Evolutionary conservation across 1,284 basidiomycete genomes (phyloP).

Genomic region (Cutaneotrichosporon dermatis): DNA sequence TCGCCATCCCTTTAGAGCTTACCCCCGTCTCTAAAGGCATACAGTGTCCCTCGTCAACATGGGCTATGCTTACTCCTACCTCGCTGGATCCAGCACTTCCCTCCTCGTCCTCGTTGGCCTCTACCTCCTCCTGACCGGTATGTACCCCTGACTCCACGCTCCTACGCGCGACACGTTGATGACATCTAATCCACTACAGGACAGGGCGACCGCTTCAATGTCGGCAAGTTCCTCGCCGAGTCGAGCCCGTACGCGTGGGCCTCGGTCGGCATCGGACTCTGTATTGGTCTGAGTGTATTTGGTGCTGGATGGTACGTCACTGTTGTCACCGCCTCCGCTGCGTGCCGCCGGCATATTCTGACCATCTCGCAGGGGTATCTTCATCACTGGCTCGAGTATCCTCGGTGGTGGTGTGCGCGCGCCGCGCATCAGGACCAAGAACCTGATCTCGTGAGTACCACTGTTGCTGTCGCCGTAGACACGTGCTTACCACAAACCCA

Average conservation of each 20-base stretch:
- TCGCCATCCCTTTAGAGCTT: neutral
- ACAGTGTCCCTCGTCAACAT: slow-evolving; percentile 5
- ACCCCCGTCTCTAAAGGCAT: neutral
- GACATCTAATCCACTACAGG: slow-evolving; percentile 53
- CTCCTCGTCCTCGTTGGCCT: slow-evolving; percentile 55
- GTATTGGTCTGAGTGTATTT: slow-evolving; percentile 86
- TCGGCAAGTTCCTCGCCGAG: slow-evolving; percentile 87
- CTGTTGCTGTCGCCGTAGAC: neutral
- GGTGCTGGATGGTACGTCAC: slow-evolving; percentile 86
- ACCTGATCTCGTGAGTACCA: slow-evolving; percentile 77
- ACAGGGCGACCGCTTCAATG: slow-evolving; percentile 84
- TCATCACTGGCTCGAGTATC: slow-evolving; percentile 90
- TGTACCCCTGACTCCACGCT: slow-evolving; percentile 9
- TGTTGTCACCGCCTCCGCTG: too few relatives aligned
- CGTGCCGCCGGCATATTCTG: neutral
- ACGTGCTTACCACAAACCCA: neutral
- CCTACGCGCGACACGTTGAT: too few relatives aligned
- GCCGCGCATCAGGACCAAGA: slow-evolving; percentile 94
- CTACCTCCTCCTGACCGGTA: slow-evolving; percentile 82
- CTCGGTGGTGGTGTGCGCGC: slow-evolving; percentile 91
- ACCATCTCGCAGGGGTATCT: slow-evolving; percentile 74
- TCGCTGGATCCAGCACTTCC: neutral
- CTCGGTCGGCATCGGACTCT: slow-evolving; percentile 81
- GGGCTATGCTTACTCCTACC: slow-evolving; percentile 10
- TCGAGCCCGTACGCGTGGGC: slow-evolving; percentile 93